These are phyloP conservation scores for Salisapilia sapeloensis DNA, from an alignment of 352 stramenopile species.

Conservation along the genomic window DNA sequence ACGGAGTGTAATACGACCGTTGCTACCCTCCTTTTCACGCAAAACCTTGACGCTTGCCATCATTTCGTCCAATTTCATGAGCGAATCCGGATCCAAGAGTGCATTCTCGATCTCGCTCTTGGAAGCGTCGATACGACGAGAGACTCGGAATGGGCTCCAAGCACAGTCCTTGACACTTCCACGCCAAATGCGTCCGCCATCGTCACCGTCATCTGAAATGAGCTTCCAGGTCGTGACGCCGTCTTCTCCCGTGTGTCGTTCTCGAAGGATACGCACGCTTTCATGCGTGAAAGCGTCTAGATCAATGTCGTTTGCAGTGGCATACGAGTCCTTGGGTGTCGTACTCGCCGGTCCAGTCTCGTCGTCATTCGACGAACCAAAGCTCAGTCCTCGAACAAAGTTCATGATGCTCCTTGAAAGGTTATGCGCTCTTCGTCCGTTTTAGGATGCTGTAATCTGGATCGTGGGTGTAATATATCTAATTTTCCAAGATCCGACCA, in stretches of 20 bases:
- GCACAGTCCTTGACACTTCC: constrained; percentile 36
- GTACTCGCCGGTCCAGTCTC: no score
- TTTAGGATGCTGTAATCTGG: no score
- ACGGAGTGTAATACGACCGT: constrained; percentile 36
- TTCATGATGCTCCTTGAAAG: no score
- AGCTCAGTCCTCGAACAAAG: no score
- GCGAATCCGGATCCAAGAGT: constrained; percentile 39
- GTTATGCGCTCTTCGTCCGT: no score
- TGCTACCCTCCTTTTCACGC: constrained; percentile 20
- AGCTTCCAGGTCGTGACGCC: constrained; percentile 56
- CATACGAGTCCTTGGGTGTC: constrained; percentile 14
- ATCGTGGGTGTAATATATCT: no score
- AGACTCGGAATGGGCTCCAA: constrained; percentile 56
- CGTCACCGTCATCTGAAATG: constrained; percentile 27
- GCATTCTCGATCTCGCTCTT: constrained; percentile 32
- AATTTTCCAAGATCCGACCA: no score
- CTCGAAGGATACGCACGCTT: constrained; percentile 43
- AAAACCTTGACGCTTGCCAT: constrained; percentile 45
- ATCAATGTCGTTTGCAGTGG: constrained; percentile 32
- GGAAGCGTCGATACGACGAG: constrained; percentile 26
- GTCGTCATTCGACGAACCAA: no score
- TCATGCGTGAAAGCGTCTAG: constrained; percentile 44
- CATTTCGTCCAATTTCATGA: constrained; percentile 69
- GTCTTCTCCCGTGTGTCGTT: constrained; percentile 37
- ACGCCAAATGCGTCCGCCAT: constrained; percentile 40